Percentiles rank a stretch among this genome's conserved stretches.
phyloP scores from a whole-genome alignment of 208 protist species.

The Wallacemonas collosoma region DNA sequence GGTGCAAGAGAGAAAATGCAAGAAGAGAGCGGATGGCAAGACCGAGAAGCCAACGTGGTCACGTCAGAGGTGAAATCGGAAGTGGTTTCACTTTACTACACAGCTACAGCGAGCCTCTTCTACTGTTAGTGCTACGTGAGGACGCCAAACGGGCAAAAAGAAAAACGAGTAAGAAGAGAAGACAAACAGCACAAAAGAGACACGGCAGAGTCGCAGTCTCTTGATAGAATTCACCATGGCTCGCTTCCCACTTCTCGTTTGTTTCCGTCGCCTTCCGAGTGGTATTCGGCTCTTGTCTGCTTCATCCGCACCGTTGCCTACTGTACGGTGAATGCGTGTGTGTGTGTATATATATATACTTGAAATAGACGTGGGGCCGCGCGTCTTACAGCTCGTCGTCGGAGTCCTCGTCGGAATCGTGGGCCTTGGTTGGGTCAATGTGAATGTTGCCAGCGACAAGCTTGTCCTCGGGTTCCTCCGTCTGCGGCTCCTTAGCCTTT shows the following conservation, averaged over 20 bases:
- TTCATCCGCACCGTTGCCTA: too few relatives aligned
- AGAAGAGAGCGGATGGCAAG: not conserved
- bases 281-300: too few relatives aligned
- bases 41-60: not conserved
- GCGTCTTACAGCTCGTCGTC: constrained; percentile 16
- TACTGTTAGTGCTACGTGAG: not conserved
- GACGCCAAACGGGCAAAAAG: not conserved
- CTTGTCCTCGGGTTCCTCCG: constrained; percentile 24
- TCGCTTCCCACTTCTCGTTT: not conserved
- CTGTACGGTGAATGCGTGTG: not conserved
- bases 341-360: not conserved
- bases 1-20: not conserved
- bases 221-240: too few relatives aligned
- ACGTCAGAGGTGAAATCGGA: not conserved
- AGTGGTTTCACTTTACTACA: not conserved
- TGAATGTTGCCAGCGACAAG: constrained; percentile 23
- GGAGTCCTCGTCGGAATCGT: constrained; percentile 33
- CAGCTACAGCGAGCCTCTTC: not conserved
- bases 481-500: constrained; percentile 9
- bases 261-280: too few relatives aligned
- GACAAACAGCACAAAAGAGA: constrained; percentile 12
- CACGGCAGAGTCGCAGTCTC: not conserved
- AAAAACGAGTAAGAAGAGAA: not conserved
- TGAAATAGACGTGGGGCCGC: not conserved
- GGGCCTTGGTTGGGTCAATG: constrained; percentile 17